Percentiles rank a stretch among this genome's conserved stretches.
phyloP scores from a whole-genome alignment of 164 flowering plant genomes.

The Stephania yunnanensis region DNA sequence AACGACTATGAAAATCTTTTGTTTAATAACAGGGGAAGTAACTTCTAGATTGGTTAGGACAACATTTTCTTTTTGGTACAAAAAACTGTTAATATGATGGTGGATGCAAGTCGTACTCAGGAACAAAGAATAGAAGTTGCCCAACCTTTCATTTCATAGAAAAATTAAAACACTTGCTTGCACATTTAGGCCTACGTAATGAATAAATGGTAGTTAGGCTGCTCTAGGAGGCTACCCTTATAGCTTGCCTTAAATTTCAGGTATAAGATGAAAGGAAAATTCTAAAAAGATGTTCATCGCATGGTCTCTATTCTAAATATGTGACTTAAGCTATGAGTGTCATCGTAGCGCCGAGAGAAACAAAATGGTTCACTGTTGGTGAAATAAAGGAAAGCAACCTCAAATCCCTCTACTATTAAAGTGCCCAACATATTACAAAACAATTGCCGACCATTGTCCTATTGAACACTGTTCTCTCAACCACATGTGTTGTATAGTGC shows the following conservation, averaged over 20 bases:
- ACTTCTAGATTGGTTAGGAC: too few relatives aligned
- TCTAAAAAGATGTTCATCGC: too few relatives aligned
- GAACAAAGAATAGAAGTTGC: not conserved
- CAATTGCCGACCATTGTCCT: not conserved
- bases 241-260: not conserved
- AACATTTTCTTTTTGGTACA: too few relatives aligned
- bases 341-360: too few relatives aligned
- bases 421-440: not conserved
- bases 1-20: too few relatives aligned
- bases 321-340: too few relatives aligned
- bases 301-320: too few relatives aligned
- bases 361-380: too few relatives aligned
- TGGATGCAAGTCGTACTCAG: not conserved
- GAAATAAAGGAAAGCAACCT: not conserved
- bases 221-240: not conserved
- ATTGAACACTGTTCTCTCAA: not conserved
- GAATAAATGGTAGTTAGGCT: not conserved
- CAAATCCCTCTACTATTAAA: not conserved
- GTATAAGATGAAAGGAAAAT: not conserved
- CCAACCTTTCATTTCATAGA: not conserved
- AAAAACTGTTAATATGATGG: not conserved
- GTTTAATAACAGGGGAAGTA: too few relatives aligned
- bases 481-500: not conserved
- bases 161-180: not conserved
- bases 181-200: not conserved